A percentile compares a stretch with the other conserved stretches of the same genome.
phyloP scores from a whole-genome alignment of 768 basidiomycete species.

The Mycena vulgaris region DNA sequence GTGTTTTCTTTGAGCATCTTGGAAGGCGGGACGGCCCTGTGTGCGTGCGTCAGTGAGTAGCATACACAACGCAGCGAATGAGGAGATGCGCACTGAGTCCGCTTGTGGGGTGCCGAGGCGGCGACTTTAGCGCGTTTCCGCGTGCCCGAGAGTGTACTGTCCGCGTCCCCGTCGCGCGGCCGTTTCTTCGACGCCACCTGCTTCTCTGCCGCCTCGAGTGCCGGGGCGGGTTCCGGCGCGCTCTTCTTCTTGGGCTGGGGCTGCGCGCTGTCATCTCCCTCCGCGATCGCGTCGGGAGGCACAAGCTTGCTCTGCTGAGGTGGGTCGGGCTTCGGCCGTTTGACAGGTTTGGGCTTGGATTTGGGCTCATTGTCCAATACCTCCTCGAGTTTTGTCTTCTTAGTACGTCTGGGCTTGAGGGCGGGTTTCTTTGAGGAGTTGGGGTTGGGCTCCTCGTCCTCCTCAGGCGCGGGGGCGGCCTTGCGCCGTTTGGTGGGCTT shows the following conservation, averaged over 20 bases:
- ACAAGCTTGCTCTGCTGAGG: background rate
- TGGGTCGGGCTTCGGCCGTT: slow-evolving; percentile 12
- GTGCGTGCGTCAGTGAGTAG: background rate
- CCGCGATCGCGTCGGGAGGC: slow-evolving; percentile 24
- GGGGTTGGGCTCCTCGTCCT: background rate
- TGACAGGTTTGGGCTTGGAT: slow-evolving; percentile 4
- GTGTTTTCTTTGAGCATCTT: slow-evolving; percentile 28
- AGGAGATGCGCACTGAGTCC: background rate
- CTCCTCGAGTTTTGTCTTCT: too few relatives aligned
- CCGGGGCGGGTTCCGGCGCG: too few relatives aligned
- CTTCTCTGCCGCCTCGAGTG: too few relatives aligned
- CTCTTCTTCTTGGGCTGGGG: background rate
- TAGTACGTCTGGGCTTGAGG: too few relatives aligned
- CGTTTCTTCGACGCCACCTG: slow-evolving; percentile 25
- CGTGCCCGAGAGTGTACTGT: too few relatives aligned
- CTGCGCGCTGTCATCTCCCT: slow-evolving; percentile 28
- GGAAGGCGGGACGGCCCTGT: slow-evolving; percentile 12
- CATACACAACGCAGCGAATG: background rate
- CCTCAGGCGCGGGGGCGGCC: background rate
- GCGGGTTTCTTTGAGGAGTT: too few relatives aligned
- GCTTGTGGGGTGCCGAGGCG: too few relatives aligned
- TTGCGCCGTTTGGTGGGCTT: background rate
- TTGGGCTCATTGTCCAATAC: too few relatives aligned
- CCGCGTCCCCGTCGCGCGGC: slow-evolving; percentile 8
- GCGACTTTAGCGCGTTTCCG: slow-evolving; percentile 26